Evolutionary conservation across 495 filamentous ascomycete genomes (phyloP).

Genomic region (Darksidea phi): DNA sequence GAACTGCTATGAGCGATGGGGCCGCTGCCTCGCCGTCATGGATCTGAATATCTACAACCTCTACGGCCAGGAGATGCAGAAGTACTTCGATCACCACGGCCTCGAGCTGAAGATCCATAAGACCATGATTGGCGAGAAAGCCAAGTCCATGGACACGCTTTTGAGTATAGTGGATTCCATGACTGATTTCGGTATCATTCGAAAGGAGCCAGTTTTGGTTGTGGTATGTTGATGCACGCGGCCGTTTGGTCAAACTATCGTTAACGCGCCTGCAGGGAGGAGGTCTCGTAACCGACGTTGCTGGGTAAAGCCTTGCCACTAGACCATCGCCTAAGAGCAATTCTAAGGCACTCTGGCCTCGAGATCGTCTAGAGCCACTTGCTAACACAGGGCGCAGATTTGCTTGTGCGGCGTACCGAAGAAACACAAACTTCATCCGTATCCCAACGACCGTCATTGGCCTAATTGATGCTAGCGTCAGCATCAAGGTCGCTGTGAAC

Average conservation of each 20-base stretch:
- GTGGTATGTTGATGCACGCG: slow-evolving; percentile 6
- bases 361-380: neutral
- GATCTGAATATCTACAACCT: slow-evolving; percentile 60
- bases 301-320: slow-evolving; percentile 52
- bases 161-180: slow-evolving; percentile 62
- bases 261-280: slow-evolving; percentile 46
- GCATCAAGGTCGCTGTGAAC: slow-evolving; percentile 66
- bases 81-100: slow-evolving; percentile 56
- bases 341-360: slow-evolving; percentile 48
- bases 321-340: slow-evolving; percentile 37
- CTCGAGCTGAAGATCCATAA: slow-evolving; percentile 59
- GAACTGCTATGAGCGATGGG: slow-evolving; percentile 58
- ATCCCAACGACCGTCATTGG: slow-evolving; percentile 66
- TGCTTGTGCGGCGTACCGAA: slow-evolving; percentile 49
- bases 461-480: slow-evolving; percentile 64
- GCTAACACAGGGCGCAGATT: slow-evolving; percentile 47
- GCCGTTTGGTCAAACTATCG: neutral
- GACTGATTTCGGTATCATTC: slow-evolving; percentile 63
- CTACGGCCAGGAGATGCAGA: slow-evolving; percentile 58
- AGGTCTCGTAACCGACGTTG: slow-evolving; percentile 64
- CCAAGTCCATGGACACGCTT: slow-evolving; percentile 61
- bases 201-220: slow-evolving; percentile 48
- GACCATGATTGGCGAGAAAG: slow-evolving; percentile 65
- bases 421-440: slow-evolving; percentile 48
- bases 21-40: slow-evolving; percentile 58